Conservation (phyloP, 768 basidiomycete genomes). For the Boletus pseudo-olivaceus region DNA sequence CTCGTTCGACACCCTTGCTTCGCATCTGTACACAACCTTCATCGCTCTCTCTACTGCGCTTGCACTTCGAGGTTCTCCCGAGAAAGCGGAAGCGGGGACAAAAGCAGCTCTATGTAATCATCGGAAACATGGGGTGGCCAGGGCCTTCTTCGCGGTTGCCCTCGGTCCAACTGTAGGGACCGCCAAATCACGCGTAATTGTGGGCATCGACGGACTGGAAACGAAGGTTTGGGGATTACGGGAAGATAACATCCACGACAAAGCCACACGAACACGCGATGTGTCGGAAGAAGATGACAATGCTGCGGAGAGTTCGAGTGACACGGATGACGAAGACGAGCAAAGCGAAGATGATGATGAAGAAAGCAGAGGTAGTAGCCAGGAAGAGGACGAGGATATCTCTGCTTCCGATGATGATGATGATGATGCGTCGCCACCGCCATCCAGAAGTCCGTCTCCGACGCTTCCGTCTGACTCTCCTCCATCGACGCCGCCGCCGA, state of each 20-base stretch:
- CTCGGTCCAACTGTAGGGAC: conserved; percentile 64
- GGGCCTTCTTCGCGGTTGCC: conserved; percentile 57
- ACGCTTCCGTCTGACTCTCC: conserved; percentile 21
- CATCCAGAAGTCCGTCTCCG: conserved; percentile 28
- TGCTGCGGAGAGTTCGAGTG: background rate
- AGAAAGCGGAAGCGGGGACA: background rate
- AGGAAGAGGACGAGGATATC: conserved; percentile 8
- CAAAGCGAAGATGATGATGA: conserved; percentile 9
- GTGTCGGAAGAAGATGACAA: background rate
- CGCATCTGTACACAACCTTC: conserved; percentile 74
- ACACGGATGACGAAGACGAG: conserved; percentile 6
- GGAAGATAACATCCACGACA: background rate
- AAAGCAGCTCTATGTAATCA: background rate
- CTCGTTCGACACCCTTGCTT: conserved; percentile 67
- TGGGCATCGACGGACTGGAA: conserved; percentile 64
- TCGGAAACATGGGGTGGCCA: conserved; percentile 14
- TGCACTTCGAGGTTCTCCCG: conserved; percentile 32
- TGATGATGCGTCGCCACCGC: conserved; percentile 13
- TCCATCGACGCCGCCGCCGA: conserved; percentile 22
- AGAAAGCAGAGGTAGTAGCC: background rate
- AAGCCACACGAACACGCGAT: conserved; percentile 30
- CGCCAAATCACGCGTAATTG: conserved; percentile 57
- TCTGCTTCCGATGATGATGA: conserved; percentile 13
- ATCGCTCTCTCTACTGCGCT: conserved; percentile 67
- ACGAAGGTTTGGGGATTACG: conserved; percentile 34